Evolutionary conservation across 345 rosid species (phyloP).

Genomic region (Lepidium aucheri): DNA sequence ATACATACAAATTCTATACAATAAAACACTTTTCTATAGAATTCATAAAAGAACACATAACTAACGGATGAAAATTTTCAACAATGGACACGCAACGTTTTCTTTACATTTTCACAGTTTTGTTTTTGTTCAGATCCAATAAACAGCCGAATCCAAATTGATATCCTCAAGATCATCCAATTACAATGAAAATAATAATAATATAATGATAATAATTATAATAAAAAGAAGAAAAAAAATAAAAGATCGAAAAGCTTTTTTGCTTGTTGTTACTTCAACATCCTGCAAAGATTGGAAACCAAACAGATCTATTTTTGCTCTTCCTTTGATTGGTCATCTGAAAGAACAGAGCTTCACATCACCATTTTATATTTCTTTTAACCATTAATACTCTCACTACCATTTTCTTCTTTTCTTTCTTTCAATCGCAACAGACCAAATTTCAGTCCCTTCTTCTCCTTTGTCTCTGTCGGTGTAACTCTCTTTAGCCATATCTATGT

Average conservation of each 20-base stretch:
- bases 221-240: not conserved
- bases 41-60: too few species aligned
- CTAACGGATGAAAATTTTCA: not conserved
- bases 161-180: slow-evolving; percentile 17
- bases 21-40: not conserved
- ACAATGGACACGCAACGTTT: slow-evolving; percentile 13
- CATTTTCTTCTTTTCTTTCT: slow-evolving; percentile 9
- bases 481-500: slow-evolving; percentile 23
- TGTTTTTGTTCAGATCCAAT: not conserved
- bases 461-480: not conserved
- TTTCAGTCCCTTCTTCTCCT: slow-evolving; percentile 8
- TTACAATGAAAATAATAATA: slow-evolving; percentile 2
- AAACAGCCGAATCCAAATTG: slow-evolving; percentile 16
- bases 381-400: slow-evolving; percentile 6
- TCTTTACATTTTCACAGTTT: slow-evolving; percentile 20
- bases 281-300: slow-evolving; percentile 19
- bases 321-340: slow-evolving; percentile 10
- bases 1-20: not conserved
- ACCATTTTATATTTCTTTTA: not conserved
- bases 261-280: slow-evolving; percentile 11
- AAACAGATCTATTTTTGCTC: not conserved
- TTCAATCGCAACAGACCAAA: slow-evolving; percentile 19
- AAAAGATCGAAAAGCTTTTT: slow-evolving; percentile 4
- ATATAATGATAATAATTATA: not conserved
- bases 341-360: slow-evolving; percentile 11